A percentile compares a stretch with the other conserved stretches of the same genome.
Conservation (phyloP, 139 green algal species). For the Chlorella vulgaris region DNA sequence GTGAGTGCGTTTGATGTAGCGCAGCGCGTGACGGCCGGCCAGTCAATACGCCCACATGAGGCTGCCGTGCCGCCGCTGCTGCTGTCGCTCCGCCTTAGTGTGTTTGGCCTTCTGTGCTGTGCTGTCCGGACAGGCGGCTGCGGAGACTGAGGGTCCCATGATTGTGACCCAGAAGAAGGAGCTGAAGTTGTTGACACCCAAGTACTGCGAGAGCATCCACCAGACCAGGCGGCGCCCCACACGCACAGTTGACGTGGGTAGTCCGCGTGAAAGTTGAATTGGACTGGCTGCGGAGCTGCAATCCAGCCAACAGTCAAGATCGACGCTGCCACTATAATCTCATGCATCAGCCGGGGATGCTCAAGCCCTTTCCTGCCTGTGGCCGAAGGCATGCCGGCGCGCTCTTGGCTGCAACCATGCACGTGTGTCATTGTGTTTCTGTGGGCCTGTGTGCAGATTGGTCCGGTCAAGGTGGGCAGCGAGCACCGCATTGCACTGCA, state of each 20-base stretch:
- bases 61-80: background rate
- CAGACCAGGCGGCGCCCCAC: constrained; percentile 82
- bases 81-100: background rate
- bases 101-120: background rate
- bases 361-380: too few relatives aligned
- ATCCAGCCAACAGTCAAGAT: too few relatives aligned
- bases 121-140: background rate
- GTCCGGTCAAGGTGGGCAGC: constrained; percentile 91
- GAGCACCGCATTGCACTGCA: constrained; percentile 93
- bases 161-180: constrained; percentile 35
- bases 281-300: too few relatives aligned
- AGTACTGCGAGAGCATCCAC: constrained; percentile 89
- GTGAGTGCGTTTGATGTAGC: background rate
- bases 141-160: constrained; percentile 19
- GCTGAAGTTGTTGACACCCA: constrained; percentile 49
- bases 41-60: background rate
- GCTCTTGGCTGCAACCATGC: too few relatives aligned
- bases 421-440: too few relatives aligned
- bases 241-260: constrained; percentile 79
- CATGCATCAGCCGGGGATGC: too few relatives aligned
- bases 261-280: too few relatives aligned
- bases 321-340: too few relatives aligned
- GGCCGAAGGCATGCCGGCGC: too few relatives aligned
- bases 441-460: constrained; percentile 68
- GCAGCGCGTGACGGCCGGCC: background rate